Conservation (phyloP, 345 rosid species). For the Gossypioides kirkii region DNA sequence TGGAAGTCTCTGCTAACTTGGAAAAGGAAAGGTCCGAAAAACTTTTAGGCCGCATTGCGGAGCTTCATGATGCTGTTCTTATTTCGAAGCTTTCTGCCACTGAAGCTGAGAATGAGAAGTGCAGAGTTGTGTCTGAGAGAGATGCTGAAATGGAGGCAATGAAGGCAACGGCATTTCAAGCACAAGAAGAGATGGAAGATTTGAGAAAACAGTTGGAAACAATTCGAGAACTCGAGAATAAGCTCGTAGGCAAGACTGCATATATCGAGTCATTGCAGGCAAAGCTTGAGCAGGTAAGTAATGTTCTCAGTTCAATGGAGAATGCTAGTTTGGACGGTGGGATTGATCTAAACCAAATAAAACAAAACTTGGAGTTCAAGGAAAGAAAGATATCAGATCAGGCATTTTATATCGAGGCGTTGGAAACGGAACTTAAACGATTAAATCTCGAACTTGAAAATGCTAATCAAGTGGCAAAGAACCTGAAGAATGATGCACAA, state of each 20-base stretch:
- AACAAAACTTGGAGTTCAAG: constrained; percentile 25
- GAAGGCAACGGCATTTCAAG: constrained; percentile 10
- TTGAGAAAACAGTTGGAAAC: constrained; percentile 21
- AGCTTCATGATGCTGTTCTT: constrained; percentile 29
- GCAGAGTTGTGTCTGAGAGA: constrained; percentile 20
- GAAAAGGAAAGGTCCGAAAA: constrained; percentile 40
- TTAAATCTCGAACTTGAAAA: constrained; percentile 21
- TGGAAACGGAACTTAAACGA: constrained; percentile 29
- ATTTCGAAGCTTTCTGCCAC: constrained; percentile 22
- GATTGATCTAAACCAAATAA: constrained; percentile 13
- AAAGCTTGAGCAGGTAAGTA: constrained; percentile 24
- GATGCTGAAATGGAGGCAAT: constrained; percentile 26
- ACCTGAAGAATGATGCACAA: constrained; percentile 27
- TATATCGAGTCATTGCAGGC: constrained; percentile 19
- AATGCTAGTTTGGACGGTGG: constrained; percentile 22
- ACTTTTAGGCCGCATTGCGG: constrained; percentile 20
- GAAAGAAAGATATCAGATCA: constrained; percentile 29
- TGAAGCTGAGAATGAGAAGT: constrained; percentile 26
- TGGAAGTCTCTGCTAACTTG: constrained; percentile 30
- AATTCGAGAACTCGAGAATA: constrained; percentile 31
- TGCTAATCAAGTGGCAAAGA: constrained; percentile 22
- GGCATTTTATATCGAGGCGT: constrained; percentile 15
- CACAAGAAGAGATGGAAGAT: constrained; percentile 25
- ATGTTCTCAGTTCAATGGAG: constrained; percentile 23
- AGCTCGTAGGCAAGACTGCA: constrained; percentile 22